Conservation (phyloP, 257 asterid genomes). For the Ligustrum vulgare region DNA sequence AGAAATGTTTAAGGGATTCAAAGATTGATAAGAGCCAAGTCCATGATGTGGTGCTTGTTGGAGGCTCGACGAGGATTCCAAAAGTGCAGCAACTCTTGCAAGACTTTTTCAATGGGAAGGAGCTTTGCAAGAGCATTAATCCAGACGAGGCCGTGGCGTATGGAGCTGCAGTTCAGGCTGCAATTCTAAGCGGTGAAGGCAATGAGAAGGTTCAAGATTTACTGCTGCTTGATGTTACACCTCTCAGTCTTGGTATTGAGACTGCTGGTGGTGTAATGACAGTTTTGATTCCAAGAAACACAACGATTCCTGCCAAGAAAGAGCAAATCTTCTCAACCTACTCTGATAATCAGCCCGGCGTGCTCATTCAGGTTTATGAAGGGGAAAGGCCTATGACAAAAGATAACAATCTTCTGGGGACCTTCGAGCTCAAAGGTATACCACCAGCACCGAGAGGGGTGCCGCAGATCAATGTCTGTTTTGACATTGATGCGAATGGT, state of each 20-base stretch:
- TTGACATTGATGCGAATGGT: neutral
- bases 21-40: slow-evolving; percentile 1
- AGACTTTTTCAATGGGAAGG: slow-evolving; percentile 1
- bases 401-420: slow-evolving; percentile 4
- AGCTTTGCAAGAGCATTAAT: slow-evolving; percentile 3
- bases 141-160: slow-evolving; percentile 1
- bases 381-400: slow-evolving; percentile 1
- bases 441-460: slow-evolving; percentile 2
- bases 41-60: neutral
- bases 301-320: neutral
- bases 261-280: slow-evolving; percentile 8
- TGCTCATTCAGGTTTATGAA: neutral
- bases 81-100: slow-evolving; percentile 3
- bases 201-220: slow-evolving; percentile 4
- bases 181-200: neutral
- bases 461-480: neutral
- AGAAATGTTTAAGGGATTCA: neutral
- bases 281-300: slow-evolving; percentile 1
- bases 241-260: slow-evolving; percentile 4
- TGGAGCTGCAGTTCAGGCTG: slow-evolving; percentile 4
- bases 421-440: neutral
- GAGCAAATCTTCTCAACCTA: neutral
- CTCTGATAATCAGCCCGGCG: neutral
- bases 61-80: neutral
- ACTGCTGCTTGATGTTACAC: neutral